Percentiles rank a stretch among this genome's conserved stretches.
phyloP scores from a whole-genome alignment of 108 stramenopile genomes.

The Cyclostephanos invisitatus region DNA sequence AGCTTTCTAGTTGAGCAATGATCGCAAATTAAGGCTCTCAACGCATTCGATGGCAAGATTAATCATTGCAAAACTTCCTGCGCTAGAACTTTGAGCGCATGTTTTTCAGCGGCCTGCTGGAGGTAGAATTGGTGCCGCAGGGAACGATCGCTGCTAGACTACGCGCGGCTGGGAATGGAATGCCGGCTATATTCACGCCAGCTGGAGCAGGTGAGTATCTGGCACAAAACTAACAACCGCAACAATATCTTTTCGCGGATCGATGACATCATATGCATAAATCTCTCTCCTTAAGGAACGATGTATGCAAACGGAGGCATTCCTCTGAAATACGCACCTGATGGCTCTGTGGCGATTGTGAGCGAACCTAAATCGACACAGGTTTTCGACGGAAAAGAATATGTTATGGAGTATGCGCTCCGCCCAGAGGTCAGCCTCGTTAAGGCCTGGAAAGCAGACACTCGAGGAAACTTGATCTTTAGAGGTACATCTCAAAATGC shows the following conservation, averaged over 20 bases:
- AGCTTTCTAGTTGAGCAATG: not conserved
- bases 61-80: not conserved
- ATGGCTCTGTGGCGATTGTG: constrained; percentile 68
- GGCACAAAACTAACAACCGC: not conserved
- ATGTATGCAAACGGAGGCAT: constrained; percentile 89
- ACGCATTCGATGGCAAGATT: not conserved
- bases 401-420: constrained; percentile 89
- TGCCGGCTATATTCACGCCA: constrained; percentile 93
- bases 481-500: constrained; percentile 87
- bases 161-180: constrained; percentile 85
- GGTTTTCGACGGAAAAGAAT: constrained; percentile 82
- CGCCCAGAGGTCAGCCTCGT: constrained; percentile 80
- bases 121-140: constrained; percentile 89
- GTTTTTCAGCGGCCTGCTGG: constrained; percentile 83
- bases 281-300: constrained; percentile 37
- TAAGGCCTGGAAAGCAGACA: constrained; percentile 90
- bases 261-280: constrained; percentile 1
- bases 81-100: constrained; percentile 71
- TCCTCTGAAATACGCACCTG: constrained; percentile 83
- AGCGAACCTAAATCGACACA: constrained; percentile 65
- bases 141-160: constrained; percentile 89
- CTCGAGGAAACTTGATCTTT: constrained; percentile 92
- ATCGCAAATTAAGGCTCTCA: not conserved
- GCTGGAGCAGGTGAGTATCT: constrained; percentile 71
- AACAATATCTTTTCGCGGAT: not conserved